Evolutionary conservation across 768 basidiomycete genomes (phyloP).

Genomic region (Pisolithus sp.): DNA sequence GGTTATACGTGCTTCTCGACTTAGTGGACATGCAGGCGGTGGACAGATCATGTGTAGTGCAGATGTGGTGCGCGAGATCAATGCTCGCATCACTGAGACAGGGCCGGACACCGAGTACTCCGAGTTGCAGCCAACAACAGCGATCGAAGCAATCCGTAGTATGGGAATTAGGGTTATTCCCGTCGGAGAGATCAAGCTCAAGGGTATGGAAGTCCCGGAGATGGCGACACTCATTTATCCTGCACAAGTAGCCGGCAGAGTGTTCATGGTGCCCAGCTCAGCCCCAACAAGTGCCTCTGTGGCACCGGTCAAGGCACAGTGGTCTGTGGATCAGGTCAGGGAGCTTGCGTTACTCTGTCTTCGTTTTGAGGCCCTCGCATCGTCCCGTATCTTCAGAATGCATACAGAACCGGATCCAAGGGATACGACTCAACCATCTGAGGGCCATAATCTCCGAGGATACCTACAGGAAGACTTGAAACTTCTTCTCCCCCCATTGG

Average conservation of each 20-base stretch:
- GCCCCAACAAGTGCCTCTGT: slow-evolving; percentile 9
- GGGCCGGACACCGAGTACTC: slow-evolving; percentile 59
- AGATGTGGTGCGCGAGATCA: slow-evolving; percentile 79
- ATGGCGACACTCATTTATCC: slow-evolving; percentile 83
- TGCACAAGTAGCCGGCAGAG: slow-evolving; percentile 59
- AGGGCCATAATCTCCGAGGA: slow-evolving; percentile 29
- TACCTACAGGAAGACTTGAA: too few species aligned
- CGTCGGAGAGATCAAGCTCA: slow-evolving; percentile 89
- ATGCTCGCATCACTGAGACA: slow-evolving; percentile 48
- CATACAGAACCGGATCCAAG: slow-evolving; percentile 36
- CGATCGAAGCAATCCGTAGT: slow-evolving; percentile 68
- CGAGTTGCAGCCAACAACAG: slow-evolving; percentile 47
- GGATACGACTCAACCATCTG: slow-evolving; percentile 23
- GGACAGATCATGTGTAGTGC: slow-evolving; percentile 92
- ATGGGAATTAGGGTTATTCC: slow-evolving; percentile 63
- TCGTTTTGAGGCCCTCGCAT: slow-evolving; percentile 71
- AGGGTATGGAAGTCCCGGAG: slow-evolving; percentile 91
- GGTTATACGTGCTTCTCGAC: slow-evolving; percentile 89
- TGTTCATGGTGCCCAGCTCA: slow-evolving; percentile 42
- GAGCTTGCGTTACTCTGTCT: slow-evolving; percentile 69
- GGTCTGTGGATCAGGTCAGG: slow-evolving; percentile 67
- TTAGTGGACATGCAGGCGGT: slow-evolving; percentile 75
- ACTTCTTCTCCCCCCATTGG: slow-evolving; percentile 61
- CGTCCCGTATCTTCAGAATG: slow-evolving; percentile 52
- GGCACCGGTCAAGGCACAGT: slow-evolving; percentile 41